phyloP scores from a whole-genome alignment of 2,329 filamentous ascomycete genomes.

The Chaetomium strumarium region DNA sequence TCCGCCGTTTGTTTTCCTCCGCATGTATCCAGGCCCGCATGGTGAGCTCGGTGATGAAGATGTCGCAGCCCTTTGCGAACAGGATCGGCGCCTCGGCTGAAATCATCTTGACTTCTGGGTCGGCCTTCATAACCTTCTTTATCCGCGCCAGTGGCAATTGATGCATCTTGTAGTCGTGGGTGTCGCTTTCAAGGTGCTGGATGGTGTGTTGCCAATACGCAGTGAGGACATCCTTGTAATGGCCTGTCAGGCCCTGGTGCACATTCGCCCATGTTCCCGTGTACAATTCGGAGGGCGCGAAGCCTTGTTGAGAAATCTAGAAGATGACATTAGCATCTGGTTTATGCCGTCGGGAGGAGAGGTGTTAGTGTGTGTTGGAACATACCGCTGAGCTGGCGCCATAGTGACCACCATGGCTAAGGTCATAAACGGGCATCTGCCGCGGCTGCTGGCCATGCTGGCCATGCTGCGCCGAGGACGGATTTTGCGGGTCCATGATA shows the following conservation, averaged over 20 bases:
- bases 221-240: slow-evolving; percentile 94
- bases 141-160: slow-evolving; percentile 95
- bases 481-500: slow-evolving; percentile 51
- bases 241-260: slow-evolving; percentile 86
- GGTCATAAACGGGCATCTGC: slow-evolving; percentile 59
- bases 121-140: slow-evolving; percentile 99
- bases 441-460: slow-evolving; percentile 52
- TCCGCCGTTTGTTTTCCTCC: slow-evolving; percentile 96
- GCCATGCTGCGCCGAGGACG: slow-evolving; percentile 43
- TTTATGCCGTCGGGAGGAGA: neutral
- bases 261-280: slow-evolving; percentile 95
- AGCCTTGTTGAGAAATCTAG: slow-evolving; percentile 80
- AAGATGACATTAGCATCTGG: slow-evolving; percentile 19
- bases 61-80: slow-evolving; percentile 97
- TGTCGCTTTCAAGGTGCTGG: slow-evolving; percentile 87
- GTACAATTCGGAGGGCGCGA: slow-evolving; percentile 88
- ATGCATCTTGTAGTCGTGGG: slow-evolving; percentile 97
- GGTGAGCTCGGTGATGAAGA: slow-evolving; percentile 97
- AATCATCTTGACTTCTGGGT: slow-evolving; percentile 99
- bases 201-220: slow-evolving; percentile 99
- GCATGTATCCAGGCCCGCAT: slow-evolving; percentile 99
- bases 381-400: slow-evolving; percentile 65
- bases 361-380: slow-evolving; percentile 19
- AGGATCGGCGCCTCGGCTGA: slow-evolving; percentile 96
- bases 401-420: slow-evolving; percentile 69